Evolutionary conservation across 805 yeast genomes (phyloP).

Genomic region (Schizosaccharomyces pombe): DNA sequence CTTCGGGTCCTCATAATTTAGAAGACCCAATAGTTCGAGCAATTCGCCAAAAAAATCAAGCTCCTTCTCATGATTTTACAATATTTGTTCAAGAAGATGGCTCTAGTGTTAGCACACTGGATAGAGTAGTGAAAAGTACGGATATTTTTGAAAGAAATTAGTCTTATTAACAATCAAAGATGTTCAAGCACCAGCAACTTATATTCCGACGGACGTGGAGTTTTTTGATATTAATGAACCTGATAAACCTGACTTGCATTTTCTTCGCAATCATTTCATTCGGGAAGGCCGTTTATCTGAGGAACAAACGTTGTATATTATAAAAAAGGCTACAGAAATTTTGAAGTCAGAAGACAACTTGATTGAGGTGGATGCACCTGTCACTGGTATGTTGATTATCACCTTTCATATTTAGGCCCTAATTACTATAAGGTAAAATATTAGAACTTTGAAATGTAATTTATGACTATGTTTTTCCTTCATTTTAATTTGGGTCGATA

Average conservation of each 20-base stretch:
- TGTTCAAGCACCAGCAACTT: constrained; percentile 45
- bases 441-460: too few species aligned
- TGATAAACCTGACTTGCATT: constrained; percentile 40
- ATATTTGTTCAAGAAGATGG: constrained; percentile 36
- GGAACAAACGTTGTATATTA: constrained; percentile 44
- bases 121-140: constrained; percentile 24
- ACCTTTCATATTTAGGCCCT: too few species aligned
- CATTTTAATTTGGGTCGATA: too few species aligned
- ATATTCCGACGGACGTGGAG: constrained; percentile 41
- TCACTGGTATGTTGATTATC: constrained; percentile 29
- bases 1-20: background rate
- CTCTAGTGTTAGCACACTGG: constrained; percentile 28
- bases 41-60: constrained; percentile 8
- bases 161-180: constrained; percentile 7
- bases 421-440: too few species aligned
- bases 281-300: constrained; percentile 61
- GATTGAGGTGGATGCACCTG: constrained; percentile 67
- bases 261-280: constrained; percentile 48
- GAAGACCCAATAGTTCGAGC: constrained; percentile 8
- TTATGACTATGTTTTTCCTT: too few species aligned
- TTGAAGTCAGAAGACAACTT: constrained; percentile 56
- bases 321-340: constrained; percentile 38
- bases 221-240: constrained; percentile 34
- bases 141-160: background rate
- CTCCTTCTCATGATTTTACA: constrained; percentile 20